These are phyloP conservation scores for Penicillium robsamsonii DNA, from an alignment of 495 filamentous ascomycete genomes.

Conservation along the genomic window DNA sequence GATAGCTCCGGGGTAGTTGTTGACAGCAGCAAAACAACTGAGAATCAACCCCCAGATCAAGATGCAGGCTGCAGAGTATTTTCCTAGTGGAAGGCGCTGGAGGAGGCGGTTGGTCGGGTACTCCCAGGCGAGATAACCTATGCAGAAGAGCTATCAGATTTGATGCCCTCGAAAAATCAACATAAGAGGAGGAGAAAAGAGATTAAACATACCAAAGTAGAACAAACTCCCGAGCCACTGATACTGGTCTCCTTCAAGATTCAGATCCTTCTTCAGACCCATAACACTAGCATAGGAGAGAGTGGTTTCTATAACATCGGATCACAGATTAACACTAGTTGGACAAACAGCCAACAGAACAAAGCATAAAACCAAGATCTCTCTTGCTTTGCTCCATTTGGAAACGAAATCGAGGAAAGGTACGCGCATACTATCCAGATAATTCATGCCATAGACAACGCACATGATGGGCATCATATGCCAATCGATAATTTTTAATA, in stretches of 20 bases:
- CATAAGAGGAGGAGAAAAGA: not conserved
- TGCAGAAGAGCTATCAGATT: not conserved
- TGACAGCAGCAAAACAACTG: slow-evolving; percentile 52
- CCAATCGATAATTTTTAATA: slow-evolving; percentile 58
- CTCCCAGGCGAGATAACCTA: slow-evolving; percentile 62
- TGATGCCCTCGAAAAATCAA: not conserved
- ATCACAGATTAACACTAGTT: not conserved
- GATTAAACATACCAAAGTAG: slow-evolving; percentile 52
- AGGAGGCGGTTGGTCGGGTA: slow-evolving; percentile 62
- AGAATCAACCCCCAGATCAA: slow-evolving; percentile 59
- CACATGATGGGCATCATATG: slow-evolving; percentile 64
- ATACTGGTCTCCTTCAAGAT: slow-evolving; percentile 43
- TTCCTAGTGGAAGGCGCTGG: slow-evolving; percentile 57
- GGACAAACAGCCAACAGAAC: not conserved
- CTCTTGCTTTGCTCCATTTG: not conserved
- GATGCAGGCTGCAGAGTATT: slow-evolving; percentile 56
- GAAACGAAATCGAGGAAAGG: not conserved
- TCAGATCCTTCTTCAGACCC: slow-evolving; percentile 54
- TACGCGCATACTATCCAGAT: slow-evolving; percentile 51
- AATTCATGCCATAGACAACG: slow-evolving; percentile 62
- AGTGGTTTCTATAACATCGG: slow-evolving; percentile 49
- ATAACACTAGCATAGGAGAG: slow-evolving; percentile 63
- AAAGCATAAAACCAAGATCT: not conserved
- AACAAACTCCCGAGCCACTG: slow-evolving; percentile 59
- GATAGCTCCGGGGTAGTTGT: slow-evolving; percentile 48